These are phyloP conservation scores for Oryza officinalis DNA, from an alignment of 176 grass and related monocot species.

Conservation along the genomic window DNA sequence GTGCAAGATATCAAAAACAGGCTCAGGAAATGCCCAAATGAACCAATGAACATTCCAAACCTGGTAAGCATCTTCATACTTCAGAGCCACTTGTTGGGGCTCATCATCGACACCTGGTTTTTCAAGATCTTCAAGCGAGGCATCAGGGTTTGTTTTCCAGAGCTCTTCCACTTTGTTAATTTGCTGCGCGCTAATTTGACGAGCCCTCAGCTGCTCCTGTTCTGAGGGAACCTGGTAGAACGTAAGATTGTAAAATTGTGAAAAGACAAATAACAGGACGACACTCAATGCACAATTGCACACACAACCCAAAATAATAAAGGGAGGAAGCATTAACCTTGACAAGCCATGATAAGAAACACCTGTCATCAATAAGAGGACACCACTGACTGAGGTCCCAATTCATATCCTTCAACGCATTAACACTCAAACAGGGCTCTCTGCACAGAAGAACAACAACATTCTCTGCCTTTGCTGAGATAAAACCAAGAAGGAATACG, in stretches of 20 bases:
- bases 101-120: constrained; percentile 98
- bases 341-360: constrained; percentile 97
- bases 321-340: constrained; percentile 56
- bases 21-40: neutral
- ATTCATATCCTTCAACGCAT: constrained; percentile 98
- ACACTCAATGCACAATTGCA: neutral
- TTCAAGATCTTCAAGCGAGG: constrained; percentile 96
- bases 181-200: constrained; percentile 97
- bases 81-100: constrained; percentile 78
- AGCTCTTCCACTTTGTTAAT: constrained; percentile 99
- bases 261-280: constrained; percentile 14
- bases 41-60: constrained; percentile 39
- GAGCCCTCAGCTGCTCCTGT: constrained; percentile 94
- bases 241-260: constrained; percentile 27
- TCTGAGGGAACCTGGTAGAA: constrained; percentile 84
- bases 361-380: constrained; percentile 97
- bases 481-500: constrained; percentile 99
- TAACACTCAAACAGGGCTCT: constrained; percentile 99
- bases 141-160: constrained; percentile 98
- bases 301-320: constrained; percentile 24
- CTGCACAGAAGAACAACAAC: constrained; percentile 96
- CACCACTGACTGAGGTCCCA: constrained; percentile 99
- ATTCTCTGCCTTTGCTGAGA: constrained; percentile 96
- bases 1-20: constrained; percentile 23
- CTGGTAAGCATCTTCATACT: constrained; percentile 99